Evolutionary conservation across 129 eudicot species (phyloP), one percentile per base, ranked within the genome.

Genomic region (Escallonia herrerae): DNA sequence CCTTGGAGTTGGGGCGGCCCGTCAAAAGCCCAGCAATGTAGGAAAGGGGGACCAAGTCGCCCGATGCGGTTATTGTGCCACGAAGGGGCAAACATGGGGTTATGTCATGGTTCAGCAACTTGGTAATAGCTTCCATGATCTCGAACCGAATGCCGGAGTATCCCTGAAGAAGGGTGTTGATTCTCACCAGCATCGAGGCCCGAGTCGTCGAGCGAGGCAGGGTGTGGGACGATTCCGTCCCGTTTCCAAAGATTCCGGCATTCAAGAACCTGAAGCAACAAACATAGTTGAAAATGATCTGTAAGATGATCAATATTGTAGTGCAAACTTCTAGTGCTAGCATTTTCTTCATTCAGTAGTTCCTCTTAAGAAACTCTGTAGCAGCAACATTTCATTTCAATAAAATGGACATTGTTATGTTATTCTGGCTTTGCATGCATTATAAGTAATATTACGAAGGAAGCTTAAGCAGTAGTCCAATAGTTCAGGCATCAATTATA

Each of bases 131-230:
- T 66, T 89, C 96, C 53, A 89, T 43, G 74, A 89, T 89, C 66
- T 85, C 95, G 44, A 89, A 89, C 5, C 96, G 79, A 41, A 89
- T 89, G 69, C 95, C 96, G 41, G 96, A 89, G 75, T 85, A 89
- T 38, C 96, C 96, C 47, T 89, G 96, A 45, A 89, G 90, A 49
- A 89, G 90, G 60, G 96, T 85, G 84, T 89, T 89, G 84, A 89
- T 85, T 43, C 96, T 59, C 3, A 89, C 95, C 0, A 89, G 82
- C 96, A 89, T 89, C 40, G 96, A 94, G 1, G 96, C 96, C 60
- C 96, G 80, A 8, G 96, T 89, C 6, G 95, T 84, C 10, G 95
- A 78, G 67, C 78, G 87, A 42, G 96, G 90, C 1, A 89, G 79
- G 0, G 86, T 86, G 76, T 89, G 90, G 67, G 52, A 7, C 37